Evolutionary conservation across 306 rosid species (phyloP).

Genomic region (Prinsepia uniflora): DNA sequence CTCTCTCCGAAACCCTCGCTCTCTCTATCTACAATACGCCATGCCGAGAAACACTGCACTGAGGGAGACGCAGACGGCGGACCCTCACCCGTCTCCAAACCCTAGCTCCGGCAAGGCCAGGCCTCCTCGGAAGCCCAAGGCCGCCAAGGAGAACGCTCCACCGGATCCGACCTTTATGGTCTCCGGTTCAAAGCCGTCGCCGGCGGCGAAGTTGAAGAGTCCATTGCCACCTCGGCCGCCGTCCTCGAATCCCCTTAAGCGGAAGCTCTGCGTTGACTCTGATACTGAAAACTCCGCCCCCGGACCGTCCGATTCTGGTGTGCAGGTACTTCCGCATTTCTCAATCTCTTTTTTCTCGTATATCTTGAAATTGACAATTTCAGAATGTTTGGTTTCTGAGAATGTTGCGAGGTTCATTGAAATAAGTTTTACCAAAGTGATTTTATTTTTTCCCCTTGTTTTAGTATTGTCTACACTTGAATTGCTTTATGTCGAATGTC

Average conservation of each 20-base stretch:
- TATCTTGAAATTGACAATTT: neutral
- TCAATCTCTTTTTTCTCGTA: neutral
- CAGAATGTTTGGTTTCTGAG: neutral
- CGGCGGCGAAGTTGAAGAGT: conserved; percentile 56
- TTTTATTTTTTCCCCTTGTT: neutral
- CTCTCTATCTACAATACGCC: conserved; percentile 10
- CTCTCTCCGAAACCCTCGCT: conserved; percentile 20
- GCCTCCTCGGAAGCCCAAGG: conserved; percentile 52
- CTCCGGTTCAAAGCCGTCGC: conserved; percentile 49
- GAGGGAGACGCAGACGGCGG: conserved; percentile 49
- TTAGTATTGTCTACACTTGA: neutral
- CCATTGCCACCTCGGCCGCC: conserved; percentile 91
- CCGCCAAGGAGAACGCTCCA: conserved; percentile 74
- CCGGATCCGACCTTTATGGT: conserved; percentile 55
- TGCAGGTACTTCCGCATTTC: conserved; percentile 47
- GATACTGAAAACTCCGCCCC: conserved; percentile 43
- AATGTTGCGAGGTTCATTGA: neutral
- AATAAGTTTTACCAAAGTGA: neutral
- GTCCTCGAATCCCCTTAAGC: conserved; percentile 79
- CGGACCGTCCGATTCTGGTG: conserved; percentile 76
- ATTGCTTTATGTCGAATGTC: neutral
- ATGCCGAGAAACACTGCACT: conserved; percentile 60
- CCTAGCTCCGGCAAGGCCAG: conserved; percentile 49
- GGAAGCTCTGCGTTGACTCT: conserved; percentile 65
- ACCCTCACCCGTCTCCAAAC: conserved; percentile 48